Evolutionary conservation across 805 yeast species (phyloP), one percentile per base, ranked within the genome.

Genomic region (Saccharomycopsis capsularis): DNA sequence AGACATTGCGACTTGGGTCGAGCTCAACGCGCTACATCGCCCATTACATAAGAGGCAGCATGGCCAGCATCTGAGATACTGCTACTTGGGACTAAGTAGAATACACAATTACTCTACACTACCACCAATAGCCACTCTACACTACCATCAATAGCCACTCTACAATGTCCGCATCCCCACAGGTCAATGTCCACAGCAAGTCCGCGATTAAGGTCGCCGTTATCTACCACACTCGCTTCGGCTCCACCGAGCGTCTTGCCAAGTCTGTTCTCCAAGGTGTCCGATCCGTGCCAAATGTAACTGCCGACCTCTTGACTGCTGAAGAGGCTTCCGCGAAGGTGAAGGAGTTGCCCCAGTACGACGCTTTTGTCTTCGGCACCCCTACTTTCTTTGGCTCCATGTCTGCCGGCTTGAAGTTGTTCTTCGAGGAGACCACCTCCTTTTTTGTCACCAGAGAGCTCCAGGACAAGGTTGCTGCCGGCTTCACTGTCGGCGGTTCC

Each of bases 161-260:
- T 29, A 29, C 32, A 29, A 29, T 29, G 11, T 29, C 32, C 13
- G 7, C 32, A 29, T 9, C 7, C 13, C 32, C 32, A 29, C 11
- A 29, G 15, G 40, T 36, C 40, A 36, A 7, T 11, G 15, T 19
- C 16, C 24, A 21, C 42, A 39, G 19, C 36, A 42, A 42, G 4
- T n/a, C 56, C 23, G 42, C 13, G 22, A 34, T 64, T 4, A 49
- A 56, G 24, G 55, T 59, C 23, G 60, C 58, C 41, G 43, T 52
- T 32, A 42, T 62, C 15, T 62, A 60, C 48, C 46, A 48, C 29
- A 41, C 48, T 18, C 16, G 36, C n/a, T 6, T 3, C 9, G 51
- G 51, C 15, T 39, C 22, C 30, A 52, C 55, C 15, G 42, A 52
- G 36, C 27, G n/a, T 6, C 42, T 52, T 25, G 55, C 55, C 7